Evolutionary conservation across 2,329 filamentous ascomycete species (phyloP).

Genomic region (Celoporthe dispersa): DNA sequence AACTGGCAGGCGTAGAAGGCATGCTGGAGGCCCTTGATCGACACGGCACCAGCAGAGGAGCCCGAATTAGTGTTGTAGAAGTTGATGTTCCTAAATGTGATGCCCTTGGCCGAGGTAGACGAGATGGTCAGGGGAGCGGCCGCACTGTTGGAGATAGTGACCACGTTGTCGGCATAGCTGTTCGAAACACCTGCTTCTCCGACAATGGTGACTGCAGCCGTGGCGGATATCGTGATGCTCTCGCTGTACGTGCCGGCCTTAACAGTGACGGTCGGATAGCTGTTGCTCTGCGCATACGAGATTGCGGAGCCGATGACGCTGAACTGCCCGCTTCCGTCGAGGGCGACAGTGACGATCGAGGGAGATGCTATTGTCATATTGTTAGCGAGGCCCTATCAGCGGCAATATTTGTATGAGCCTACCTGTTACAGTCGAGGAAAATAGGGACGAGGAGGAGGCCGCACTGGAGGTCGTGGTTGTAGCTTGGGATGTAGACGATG

Average conservation of each 20-base stretch:
- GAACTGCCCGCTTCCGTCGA: slow-evolving; percentile 49
- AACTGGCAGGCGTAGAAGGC: slow-evolving; percentile 51
- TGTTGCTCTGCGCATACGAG: slow-evolving; percentile 46
- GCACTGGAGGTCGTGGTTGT: neutral
- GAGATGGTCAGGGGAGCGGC: slow-evolving; percentile 37
- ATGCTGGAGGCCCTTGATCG: slow-evolving; percentile 44
- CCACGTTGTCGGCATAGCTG: slow-evolving; percentile 44
- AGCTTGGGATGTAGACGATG: slow-evolving; percentile 3
- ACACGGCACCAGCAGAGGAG: slow-evolving; percentile 37
- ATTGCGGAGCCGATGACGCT: slow-evolving; percentile 50
- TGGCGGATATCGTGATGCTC: slow-evolving; percentile 44
- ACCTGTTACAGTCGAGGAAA: neutral
- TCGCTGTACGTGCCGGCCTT: slow-evolving; percentile 51
- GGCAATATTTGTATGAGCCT: neutral
- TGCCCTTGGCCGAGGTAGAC: slow-evolving; percentile 38
- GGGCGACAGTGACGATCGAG: slow-evolving; percentile 46
- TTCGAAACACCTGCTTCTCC: slow-evolving; percentile 38
- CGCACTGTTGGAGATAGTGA: slow-evolving; percentile 39
- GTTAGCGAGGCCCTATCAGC: neutral
- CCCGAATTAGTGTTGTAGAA: slow-evolving; percentile 40
- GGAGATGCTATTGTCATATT: slow-evolving; percentile 5
- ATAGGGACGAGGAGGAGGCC: neutral
- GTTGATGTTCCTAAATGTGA: slow-evolving; percentile 46
- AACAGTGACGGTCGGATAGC: slow-evolving; percentile 48
- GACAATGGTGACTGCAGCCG: slow-evolving; percentile 46